phyloP scores from a whole-genome alignment of 495 filamentous ascomycete species.

The Daldinia grandis region DNA sequence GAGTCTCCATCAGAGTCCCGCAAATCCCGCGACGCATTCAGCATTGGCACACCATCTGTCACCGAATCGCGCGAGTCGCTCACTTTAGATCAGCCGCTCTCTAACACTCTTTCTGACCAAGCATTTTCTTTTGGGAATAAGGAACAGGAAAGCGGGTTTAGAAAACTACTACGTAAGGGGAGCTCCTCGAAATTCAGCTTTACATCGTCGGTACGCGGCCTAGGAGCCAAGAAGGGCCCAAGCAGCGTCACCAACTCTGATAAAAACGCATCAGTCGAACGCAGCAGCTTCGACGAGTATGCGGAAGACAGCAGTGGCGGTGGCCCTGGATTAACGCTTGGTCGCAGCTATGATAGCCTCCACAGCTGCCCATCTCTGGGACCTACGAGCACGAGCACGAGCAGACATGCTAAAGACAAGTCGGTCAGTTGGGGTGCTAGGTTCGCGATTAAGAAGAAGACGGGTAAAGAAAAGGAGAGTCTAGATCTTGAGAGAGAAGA shows the following conservation, averaged over 20 bases:
- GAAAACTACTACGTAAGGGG: slow-evolving; percentile 80
- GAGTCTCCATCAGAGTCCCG: slow-evolving; percentile 70
- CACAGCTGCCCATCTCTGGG: slow-evolving; percentile 53
- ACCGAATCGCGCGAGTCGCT: slow-evolving; percentile 78
- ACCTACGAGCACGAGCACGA: slow-evolving; percentile 44
- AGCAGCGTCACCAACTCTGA: slow-evolving; percentile 57
- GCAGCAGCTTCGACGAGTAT: slow-evolving; percentile 59
- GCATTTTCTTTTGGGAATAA: slow-evolving; percentile 52
- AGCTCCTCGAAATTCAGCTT: slow-evolving; percentile 82
- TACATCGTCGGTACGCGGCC: slow-evolving; percentile 65
- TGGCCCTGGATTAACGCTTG: slow-evolving; percentile 37
- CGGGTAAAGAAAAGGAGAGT: slow-evolving; percentile 57
- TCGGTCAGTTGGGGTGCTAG: slow-evolving; percentile 54
- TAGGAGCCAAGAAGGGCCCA: slow-evolving; percentile 71
- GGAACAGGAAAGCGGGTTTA: slow-evolving; percentile 64
- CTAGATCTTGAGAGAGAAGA: slow-evolving; percentile 55
- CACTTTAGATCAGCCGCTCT: slow-evolving; percentile 69
- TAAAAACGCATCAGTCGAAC: slow-evolving; percentile 52
- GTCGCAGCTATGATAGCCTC: slow-evolving; percentile 56
- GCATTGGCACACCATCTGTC: slow-evolving; percentile 67
- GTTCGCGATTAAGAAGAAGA: slow-evolving; percentile 59
- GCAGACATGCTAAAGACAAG: slow-evolving; percentile 48
- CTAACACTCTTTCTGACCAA: slow-evolving; percentile 71
- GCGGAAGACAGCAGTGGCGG: slow-evolving; percentile 49
- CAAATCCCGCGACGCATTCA: slow-evolving; percentile 61